These are phyloP conservation scores for Marchantia polymorpha DNA, from an alignment of 225 moss, liverwort and hornwort species.

Conservation along the genomic window DNA sequence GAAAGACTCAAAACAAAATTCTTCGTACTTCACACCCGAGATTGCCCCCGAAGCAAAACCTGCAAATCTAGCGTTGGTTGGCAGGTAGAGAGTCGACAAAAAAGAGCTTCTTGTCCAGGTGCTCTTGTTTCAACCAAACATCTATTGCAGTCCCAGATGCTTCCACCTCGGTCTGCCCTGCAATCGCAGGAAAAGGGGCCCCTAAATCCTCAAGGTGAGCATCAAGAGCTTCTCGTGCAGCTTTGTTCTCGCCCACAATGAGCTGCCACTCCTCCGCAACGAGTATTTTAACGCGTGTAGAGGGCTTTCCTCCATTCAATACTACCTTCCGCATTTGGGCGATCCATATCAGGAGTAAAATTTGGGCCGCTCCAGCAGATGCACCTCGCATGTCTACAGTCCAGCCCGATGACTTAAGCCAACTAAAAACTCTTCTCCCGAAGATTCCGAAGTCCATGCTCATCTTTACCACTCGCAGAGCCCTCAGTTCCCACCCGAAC, in stretches of 20 bases:
- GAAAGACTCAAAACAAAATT: too few relatives aligned
- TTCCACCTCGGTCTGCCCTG: constrained; percentile 22
- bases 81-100: constrained; percentile 23
- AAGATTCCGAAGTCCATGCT: constrained; percentile 71
- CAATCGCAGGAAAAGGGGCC: constrained; percentile 47
- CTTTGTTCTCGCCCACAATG: constrained; percentile 65
- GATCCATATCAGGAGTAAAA: constrained; percentile 82
- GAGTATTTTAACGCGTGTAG: constrained; percentile 53
- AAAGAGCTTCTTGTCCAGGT: constrained; percentile 36
- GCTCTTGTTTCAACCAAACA: constrained; percentile 33
- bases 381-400: constrained; percentile 58
- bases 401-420: constrained; percentile 66
- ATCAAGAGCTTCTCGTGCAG: constrained; percentile 66
- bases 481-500: constrained; percentile 74
- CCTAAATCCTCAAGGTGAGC: constrained; percentile 68
- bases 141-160: constrained; percentile 27
- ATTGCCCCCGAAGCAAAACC: neutral
- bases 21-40: too few relatives aligned
- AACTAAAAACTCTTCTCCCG: constrained; percentile 55
- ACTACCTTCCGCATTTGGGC: constrained; percentile 60
- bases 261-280: constrained; percentile 91
- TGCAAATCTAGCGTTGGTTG: neutral
- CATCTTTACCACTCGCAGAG: constrained; percentile 69
- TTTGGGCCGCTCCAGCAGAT: constrained; percentile 77
- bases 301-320: constrained; percentile 46